phyloP scores from a whole-genome alignment of 768 basidiomycete species.

The Strobilomyces echinocephalus region DNA sequence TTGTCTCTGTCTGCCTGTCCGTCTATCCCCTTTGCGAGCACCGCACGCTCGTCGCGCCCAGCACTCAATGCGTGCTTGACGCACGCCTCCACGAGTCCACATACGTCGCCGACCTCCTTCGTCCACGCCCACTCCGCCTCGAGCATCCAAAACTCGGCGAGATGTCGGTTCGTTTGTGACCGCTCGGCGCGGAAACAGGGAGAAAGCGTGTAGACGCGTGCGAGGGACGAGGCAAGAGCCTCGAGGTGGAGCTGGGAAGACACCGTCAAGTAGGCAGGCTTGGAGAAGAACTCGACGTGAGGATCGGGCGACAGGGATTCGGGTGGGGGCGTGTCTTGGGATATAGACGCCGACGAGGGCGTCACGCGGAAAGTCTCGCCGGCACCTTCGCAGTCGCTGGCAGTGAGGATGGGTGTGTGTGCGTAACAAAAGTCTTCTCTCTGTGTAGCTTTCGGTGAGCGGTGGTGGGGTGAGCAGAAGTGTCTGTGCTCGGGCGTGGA shows the following conservation, averaged over 20 bases:
- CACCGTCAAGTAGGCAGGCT: slow-evolving; percentile 82
- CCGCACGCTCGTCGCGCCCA: slow-evolving; percentile 29
- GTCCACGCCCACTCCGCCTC: slow-evolving; percentile 87
- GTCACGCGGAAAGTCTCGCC: slow-evolving; percentile 84
- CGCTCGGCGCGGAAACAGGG: slow-evolving; percentile 95
- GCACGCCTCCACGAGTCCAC: slow-evolving; percentile 52
- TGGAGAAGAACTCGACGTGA: slow-evolving; percentile 62
- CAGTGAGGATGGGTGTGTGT: slow-evolving; percentile 85
- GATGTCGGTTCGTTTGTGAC: slow-evolving; percentile 82
- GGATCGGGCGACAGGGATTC: slow-evolving; percentile 1
- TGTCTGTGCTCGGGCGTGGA: not conserved
- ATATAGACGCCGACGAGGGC: slow-evolving; percentile 23
- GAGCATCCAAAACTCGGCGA: slow-evolving; percentile 99
- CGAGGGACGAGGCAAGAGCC: slow-evolving; percentile 69
- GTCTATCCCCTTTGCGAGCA: slow-evolving; percentile 30
- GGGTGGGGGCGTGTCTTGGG: slow-evolving; percentile 1
- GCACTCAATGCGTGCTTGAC: slow-evolving; percentile 40
- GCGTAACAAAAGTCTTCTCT: slow-evolving; percentile 70
- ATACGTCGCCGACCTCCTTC: slow-evolving; percentile 43
- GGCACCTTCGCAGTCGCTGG: slow-evolving; percentile 92
- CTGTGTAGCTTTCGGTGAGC: slow-evolving; percentile 37
- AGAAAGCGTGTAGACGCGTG: slow-evolving; percentile 86
- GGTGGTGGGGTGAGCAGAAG: not conserved
- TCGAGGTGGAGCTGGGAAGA: slow-evolving; percentile 97
- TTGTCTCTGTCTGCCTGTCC: slow-evolving; percentile 33